Evolutionary conservation across 164 flowering plant genomes (phyloP), one percentile per base, ranked within the genome.

Genomic region (Vitis amurensis): DNA sequence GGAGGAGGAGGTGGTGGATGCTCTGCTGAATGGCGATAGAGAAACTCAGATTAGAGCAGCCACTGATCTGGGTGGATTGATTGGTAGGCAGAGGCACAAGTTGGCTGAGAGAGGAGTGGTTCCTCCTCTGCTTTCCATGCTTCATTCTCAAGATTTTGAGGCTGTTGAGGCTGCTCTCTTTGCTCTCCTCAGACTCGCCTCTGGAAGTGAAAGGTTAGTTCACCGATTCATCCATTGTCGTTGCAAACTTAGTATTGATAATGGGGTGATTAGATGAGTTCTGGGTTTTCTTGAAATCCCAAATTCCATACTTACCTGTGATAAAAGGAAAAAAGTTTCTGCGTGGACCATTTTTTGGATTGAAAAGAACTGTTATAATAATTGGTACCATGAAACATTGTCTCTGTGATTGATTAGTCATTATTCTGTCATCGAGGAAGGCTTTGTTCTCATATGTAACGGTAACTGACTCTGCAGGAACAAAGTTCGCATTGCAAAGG

Each of bases 131-230:
- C 55, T 87, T 51, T 76, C 74, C 9, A 85, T 87, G 85, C 83
- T 87, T 52, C 71, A 63, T 3, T 67, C 71, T 8, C 74, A 71
- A 16, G 82, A 83, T 69, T 73, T 66, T 53, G 81, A 77, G 6
- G 74, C 82, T 72, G 79, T 76, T 62, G 77, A 86, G 69, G 85
- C 85, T 58, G 81, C 89, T 53, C 84, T 90, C 3, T 75, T 77
- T 48, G 90, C 94, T 59, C 78, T 90, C 56, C 89, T 87, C 61
- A 78, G 85, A 27, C 84, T 88, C 49, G 85, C 88, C 62, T 84
- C 74, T 59, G 86, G 85, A 72, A 85, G 85, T 62, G 84, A 88
- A 78, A 66, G 85, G 91, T 85, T 67, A 14, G 74, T 57, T 4
- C 13, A 0, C 61, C 48, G 48, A 13, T 59, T 27, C 31, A 4